Base-by-base conservation (phyloP, 192 early-diverging fungal genomes). In the Obelidium mucronatum region DNA sequence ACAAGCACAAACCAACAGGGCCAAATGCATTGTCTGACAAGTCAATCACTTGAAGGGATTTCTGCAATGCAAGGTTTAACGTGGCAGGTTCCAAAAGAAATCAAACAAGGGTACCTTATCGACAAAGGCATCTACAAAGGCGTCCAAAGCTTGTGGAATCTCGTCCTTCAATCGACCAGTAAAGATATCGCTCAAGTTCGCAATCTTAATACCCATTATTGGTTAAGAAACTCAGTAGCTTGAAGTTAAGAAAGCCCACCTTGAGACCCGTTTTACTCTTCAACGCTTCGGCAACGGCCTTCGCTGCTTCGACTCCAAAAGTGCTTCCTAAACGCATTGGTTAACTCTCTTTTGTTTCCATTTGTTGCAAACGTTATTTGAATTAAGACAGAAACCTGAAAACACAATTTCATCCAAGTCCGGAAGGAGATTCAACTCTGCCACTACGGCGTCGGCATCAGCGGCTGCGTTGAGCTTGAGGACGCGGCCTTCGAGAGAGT, bases 21-120 rank as follows among this genome's bases (percentile, higher is more conserved):
- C 97, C 97, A 85, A 99, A 99, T n/a, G 97, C 97, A 75, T 99
- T 99, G 81, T 99, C 96, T 8, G 89, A 93, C 26, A 96, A 78
- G 81, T 96, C 93, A n/a, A 91, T 82, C 24, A 97, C 87, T 58
- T 89, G 76, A 30, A 90, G 42, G 51, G n/a, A 1, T 71, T 79
- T 37, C 56, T 55, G 48, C 15, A 78, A 59, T 33, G 42, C 11
- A 44, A 40, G 26, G 15, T 17, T 59, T 30, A 36, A 35, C 33
- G 24, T 19, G 51, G 30, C 48, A 69, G n/a, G 39, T 52, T 63
- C 60, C 15, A 19, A 1, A 68, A 8, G 53, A 56, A 31, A 61
- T 37, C 54, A 35, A 55, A 67, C 40, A 1, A 5, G 26, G 3
- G 4, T 65, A 77, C 88, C 77, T 93, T 93, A 71, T 96, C 90